Evolutionary conservation across 192 early-diverging fungal genomes (phyloP), one percentile per base, ranked within the genome.

Genomic region (Backusella macrospora): DNA sequence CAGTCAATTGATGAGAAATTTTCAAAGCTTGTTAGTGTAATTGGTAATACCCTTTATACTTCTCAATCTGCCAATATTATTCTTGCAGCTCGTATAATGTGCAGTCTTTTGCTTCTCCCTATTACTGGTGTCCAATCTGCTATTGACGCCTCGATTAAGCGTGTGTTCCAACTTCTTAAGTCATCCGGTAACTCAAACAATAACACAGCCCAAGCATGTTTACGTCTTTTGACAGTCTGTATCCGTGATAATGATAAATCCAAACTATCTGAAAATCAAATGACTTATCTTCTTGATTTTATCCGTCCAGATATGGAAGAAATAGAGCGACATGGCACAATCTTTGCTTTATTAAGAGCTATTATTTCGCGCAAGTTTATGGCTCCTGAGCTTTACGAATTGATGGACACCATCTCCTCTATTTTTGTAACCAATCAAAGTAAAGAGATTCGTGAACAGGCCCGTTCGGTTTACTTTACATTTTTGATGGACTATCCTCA

Each of bases 401-500:
- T 98, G n/a, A 92, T 99, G 90, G 91, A 91, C 68, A 82, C 79
- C n/a, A 84, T 99, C 39, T 79, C 89, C 23, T 78, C 88, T 72
- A 87, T 96, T 71, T 93, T 98, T 90, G 88, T 99, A 43, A 95
- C 96, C 0, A 92, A 90, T 62, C 96, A 98, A 81, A 83, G 85
- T 13, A 80, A 74, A 4, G 87, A 93, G 62, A 86, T 93, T 29
- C 91, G 96, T 43, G 94, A 97, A 71, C 83, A 92, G 48, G 96
- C 94, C 64, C 92, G 96, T 8, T 83, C 88, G 43, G 87, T 90
- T 5, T 90, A 91, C 76, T 88, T 96, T 71, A 92, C 93, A 70
- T 99, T 99, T 85, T 82, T 99, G 70, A 84, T 99, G 77, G 92
- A 98, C 73, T 99, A 99, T 80, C 98, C 98, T 44, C 92, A 97